Base-by-base conservation (phyloP, 139 green algal genomes). In the Asterochloris sp. region DNA sequence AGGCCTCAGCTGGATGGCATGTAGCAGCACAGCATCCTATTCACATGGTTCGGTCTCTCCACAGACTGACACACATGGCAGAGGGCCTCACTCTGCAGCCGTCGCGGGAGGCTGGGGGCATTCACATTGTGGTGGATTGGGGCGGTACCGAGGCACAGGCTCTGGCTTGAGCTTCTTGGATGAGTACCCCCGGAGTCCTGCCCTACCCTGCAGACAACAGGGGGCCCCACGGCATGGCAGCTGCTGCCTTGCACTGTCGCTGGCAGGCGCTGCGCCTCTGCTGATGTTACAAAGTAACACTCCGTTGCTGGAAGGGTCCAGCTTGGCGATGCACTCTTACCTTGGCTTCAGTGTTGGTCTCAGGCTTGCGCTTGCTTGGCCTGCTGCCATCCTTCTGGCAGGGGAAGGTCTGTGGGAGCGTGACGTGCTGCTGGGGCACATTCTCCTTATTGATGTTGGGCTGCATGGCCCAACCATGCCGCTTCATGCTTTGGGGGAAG, bases 291-390 rank as follows among this genome's bases (percentile, higher is more conserved):
- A 38, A 47, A 21, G 24, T 76, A 8, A 71, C 2, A 16, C n/a
- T n/a, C n/a, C 6, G 38, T 6, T 71, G 17, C 66, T 71, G 66
- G 66, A 27, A 15, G 15, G 69, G 24, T 27, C 19, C n/a, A 27
- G 15, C 69, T 47, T 19, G 10, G 69, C 69, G 38, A 27, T 21
- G 14, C 24, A 76, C 8, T 13, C 24, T 54, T 69, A n/a, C 24
- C 67, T 26, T 54, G 10, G 68, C 76, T 13, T n/a, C 76, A 28
- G 69, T 13, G 17, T 69, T 80, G 76, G 60, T 38, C 28, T 80
- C 76, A 69, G 76, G 60, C 60, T 80, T 80, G 17, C 76, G 47
- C n/a, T 80, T 80, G 76, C 76, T 26, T 21, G 76, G 54, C n/a
- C 76, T 61, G 14, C 67, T n/a, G 60, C 76, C 76, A 17, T 80